Evolutionary conservation across 176 grass and related monocot genomes (phyloP).

Genomic region (Phragmites australis): DNA sequence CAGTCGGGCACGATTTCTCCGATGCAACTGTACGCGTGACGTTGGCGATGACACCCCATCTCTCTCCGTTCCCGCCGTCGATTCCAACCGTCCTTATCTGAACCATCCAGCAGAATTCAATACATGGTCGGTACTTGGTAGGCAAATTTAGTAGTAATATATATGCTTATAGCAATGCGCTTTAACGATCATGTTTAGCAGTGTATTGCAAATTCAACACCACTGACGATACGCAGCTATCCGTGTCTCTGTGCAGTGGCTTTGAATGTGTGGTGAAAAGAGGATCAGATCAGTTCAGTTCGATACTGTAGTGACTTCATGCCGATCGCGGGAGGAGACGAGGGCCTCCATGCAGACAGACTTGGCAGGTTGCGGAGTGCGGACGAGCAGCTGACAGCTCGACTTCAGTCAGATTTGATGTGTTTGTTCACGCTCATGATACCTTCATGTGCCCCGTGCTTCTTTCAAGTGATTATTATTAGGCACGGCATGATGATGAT

Average conservation of each 20-base stretch:
- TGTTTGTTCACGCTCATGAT: constrained; percentile 3
- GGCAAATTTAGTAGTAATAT: not conserved
- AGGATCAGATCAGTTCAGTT: not conserved
- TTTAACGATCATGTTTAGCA: not conserved
- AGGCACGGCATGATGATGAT: constrained; percentile 8
- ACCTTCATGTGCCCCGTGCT: not conserved
- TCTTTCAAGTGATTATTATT: not conserved
- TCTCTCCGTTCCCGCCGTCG: no score
- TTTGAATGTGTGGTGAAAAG: not conserved
- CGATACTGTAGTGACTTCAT: not conserved
- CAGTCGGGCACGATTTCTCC: no score
- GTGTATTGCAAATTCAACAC: not conserved
- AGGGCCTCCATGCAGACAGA: not conserved
- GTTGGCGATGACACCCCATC: no score
- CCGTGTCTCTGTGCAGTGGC: not conserved
- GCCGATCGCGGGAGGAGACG: not conserved
- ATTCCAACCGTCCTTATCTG: not conserved
- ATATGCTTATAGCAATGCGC: not conserved
- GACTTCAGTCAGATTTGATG: not conserved
- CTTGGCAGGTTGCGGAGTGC: not conserved
- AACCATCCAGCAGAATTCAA: no score
- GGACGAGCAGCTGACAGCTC: constrained; percentile 15
- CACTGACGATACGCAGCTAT: not conserved
- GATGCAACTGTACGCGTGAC: no score
- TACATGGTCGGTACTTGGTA: not conserved